These are phyloP conservation scores for Plasmodium coatneyi DNA, from an alignment of 169 alveolate species.

Conservation along the genomic window DNA sequence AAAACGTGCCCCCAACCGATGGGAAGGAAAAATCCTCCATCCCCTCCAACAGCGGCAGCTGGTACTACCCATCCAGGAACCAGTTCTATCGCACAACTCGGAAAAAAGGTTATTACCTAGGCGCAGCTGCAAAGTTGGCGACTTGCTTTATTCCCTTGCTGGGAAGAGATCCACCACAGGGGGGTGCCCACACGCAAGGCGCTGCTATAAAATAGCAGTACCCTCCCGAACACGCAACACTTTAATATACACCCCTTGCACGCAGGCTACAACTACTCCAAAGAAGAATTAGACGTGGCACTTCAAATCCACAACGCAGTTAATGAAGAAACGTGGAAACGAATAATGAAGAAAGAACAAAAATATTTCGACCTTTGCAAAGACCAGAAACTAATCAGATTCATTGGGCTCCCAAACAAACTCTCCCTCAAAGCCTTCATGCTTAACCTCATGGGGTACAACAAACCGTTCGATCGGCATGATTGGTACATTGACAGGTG, in stretches of 20 bases:
- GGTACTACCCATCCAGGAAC: constrained; percentile 85
- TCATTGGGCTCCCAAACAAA: constrained; percentile 79
- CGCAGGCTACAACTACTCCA: constrained; percentile 79
- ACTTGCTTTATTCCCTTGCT: not conserved
- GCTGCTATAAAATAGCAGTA: not conserved
- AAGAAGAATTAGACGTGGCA: constrained; percentile 76
- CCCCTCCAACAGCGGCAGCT: constrained; percentile 77
- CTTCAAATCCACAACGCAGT: constrained; percentile 84
- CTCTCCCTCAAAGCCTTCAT: constrained; percentile 79
- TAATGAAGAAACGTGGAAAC: constrained; percentile 86
- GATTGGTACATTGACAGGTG: constrained; percentile 87
- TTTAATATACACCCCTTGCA: not conserved
- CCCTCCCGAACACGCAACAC: not conserved
- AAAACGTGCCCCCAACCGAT: not conserved
- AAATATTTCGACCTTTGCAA: constrained; percentile 75
- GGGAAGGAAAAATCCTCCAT: constrained; percentile 79
- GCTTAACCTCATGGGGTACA: constrained; percentile 79
- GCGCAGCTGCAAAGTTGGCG: not conserved
- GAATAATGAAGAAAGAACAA: constrained; percentile 82
- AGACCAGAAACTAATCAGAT: constrained; percentile 79
- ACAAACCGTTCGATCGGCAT: constrained; percentile 84
- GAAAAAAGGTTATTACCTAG: constrained; percentile 75
- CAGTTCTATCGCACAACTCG: constrained; percentile 83
- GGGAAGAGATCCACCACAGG: not conserved
- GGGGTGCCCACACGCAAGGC: not conserved